Percentiles rank a stretch among this genome's conserved stretches.
Evolutionary conservation across 208 protist genomes (phyloP).

Genomic region (Endotrypanum monterogeii): DNA sequence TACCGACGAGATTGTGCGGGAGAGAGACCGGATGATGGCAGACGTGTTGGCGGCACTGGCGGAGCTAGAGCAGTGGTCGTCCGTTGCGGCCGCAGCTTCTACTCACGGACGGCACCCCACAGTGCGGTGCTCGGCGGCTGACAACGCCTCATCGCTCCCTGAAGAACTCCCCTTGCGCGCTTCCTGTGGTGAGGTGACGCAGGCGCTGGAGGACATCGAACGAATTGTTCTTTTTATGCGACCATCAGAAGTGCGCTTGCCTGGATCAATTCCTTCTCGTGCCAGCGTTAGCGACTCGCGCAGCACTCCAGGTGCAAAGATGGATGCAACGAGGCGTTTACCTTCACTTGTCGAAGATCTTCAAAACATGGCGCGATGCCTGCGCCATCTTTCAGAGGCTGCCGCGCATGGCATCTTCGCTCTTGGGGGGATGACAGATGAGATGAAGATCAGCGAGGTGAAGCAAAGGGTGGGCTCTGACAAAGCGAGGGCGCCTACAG

Average conservation of each 20-base stretch:
- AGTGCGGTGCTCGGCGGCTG: not conserved
- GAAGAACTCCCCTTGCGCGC: not conserved
- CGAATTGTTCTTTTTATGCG: conserved; percentile 1
- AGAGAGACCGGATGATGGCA: conserved; percentile 10
- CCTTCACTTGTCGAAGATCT: conserved; percentile 24
- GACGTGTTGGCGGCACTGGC: conserved; percentile 8
- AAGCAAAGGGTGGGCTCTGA: not conserved
- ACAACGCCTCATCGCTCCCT: not conserved
- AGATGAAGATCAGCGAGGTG: not conserved
- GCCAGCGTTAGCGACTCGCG: not conserved
- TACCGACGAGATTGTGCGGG: conserved; percentile 3
- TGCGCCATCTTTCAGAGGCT: conserved; percentile 26
- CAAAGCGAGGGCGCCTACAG: conserved; percentile 6
- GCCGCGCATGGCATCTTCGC: conserved; percentile 34
- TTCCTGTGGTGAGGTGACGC: conserved; percentile 13
- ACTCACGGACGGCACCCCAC: not conserved
- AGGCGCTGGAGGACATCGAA: conserved; percentile 23
- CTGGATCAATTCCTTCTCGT: not conserved
- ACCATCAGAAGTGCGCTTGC: conserved; percentile 14
- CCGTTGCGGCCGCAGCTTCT: conserved; percentile 2
- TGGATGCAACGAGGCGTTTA: conserved; percentile 1
- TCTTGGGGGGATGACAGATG: conserved; percentile 14
- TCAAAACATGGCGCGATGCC: conserved; percentile 26
- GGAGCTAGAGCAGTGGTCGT: conserved; percentile 22
- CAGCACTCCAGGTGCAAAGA: not conserved